Percentiles rank a stretch among this genome's conserved stretches.
phyloP scores from a whole-genome alignment of 2,329 filamentous ascomycete species.

The Fusarium mundagurra region DNA sequence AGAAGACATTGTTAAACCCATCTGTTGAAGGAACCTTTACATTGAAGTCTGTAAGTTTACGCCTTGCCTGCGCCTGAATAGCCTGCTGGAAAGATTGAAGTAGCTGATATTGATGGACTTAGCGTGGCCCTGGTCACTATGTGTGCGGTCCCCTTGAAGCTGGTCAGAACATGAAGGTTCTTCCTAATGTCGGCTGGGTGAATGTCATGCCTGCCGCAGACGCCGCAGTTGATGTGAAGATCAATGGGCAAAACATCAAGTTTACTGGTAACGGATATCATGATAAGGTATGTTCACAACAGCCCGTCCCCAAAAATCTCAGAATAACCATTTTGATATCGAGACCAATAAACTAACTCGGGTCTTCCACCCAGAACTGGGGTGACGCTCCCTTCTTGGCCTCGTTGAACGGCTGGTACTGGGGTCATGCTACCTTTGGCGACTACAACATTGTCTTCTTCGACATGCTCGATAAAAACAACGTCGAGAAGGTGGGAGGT shows the following conservation, averaged over 20 bases:
- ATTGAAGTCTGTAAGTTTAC: background rate
- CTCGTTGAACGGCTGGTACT: background rate
- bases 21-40: background rate
- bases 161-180: background rate
- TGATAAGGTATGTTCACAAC: background rate
- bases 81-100: no score
- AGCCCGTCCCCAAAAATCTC: background rate
- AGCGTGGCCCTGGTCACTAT: background rate
- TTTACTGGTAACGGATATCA: background rate
- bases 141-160: background rate
- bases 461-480: background rate
- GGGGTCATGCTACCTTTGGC: background rate
- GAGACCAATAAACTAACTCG: background rate
- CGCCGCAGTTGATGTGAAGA: background rate
- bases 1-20: background rate
- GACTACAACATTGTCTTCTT: background rate
- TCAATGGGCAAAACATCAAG: background rate
- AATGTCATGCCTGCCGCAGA: background rate
- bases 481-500: background rate
- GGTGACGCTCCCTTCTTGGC: background rate
- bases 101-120: background rate
- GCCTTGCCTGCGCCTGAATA: accelerated
- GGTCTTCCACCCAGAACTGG: background rate
- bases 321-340: accelerated
- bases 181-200: background rate